A percentile compares a stretch with the other conserved stretches of the same genome.
phyloP scores from a whole-genome alignment of 2,329 filamentous ascomycete species.

The Cordyceps pruinosa region DNA sequence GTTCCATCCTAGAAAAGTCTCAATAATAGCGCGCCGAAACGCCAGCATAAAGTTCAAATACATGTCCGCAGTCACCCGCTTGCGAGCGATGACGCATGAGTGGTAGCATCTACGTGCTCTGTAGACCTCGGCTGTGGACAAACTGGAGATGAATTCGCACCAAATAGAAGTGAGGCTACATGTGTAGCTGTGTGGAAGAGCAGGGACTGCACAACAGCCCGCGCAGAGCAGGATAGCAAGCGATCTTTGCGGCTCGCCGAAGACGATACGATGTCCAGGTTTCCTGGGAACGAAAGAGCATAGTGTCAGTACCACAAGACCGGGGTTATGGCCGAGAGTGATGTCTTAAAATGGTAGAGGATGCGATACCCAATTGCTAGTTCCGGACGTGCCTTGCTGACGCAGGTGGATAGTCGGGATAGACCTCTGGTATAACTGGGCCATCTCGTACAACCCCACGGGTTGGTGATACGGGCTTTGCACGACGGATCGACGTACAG shows the following conservation, averaged over 20 bases:
- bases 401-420: not conserved
- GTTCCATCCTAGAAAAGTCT: too few species aligned
- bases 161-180: not conserved
- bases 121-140: not conserved
- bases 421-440: not conserved
- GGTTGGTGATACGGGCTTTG: not conserved
- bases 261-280: not conserved
- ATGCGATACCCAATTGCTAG: constrained; percentile 2
- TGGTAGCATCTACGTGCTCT: not conserved
- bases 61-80: too few species aligned
- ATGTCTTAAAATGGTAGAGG: constrained; percentile 11
- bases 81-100: too few species aligned
- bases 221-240: not conserved
- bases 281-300: not conserved
- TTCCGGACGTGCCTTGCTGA: not conserved
- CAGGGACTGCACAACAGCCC: not conserved
- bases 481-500: not conserved
- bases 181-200: not conserved
- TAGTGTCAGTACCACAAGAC: not conserved
- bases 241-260: not conserved
- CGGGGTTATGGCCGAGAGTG: not conserved
- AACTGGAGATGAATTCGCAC: not conserved
- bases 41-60: not conserved
- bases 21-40: too few species aligned
- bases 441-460: not conserved